Evolutionary conservation across 2,329 filamentous ascomycete species (phyloP).

Genomic region (Stagonosporopsis chrysanthemi): DNA sequence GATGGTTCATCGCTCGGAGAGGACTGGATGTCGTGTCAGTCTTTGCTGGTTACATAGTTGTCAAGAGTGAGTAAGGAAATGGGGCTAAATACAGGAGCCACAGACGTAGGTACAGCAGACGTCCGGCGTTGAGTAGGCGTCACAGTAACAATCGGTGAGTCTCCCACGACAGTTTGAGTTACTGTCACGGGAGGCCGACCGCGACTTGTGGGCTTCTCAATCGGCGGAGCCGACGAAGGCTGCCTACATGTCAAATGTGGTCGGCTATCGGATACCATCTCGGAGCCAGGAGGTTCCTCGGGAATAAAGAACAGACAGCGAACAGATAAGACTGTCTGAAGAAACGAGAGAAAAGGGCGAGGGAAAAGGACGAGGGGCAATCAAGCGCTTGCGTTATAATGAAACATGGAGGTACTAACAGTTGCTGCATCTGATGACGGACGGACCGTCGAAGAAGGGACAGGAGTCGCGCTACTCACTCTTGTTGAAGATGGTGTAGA

Average conservation of each 20-base stretch:
- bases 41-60: background rate
- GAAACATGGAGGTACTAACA: conserved; percentile 40
- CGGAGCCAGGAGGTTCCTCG: background rate
- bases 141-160: conserved; percentile 28
- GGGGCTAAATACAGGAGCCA: conserved; percentile 29
- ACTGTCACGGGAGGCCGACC: conserved; percentile 37
- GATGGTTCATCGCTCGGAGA: conserved; percentile 17
- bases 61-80: conserved; percentile 14
- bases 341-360: background rate
- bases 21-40: conserved; percentile 1
- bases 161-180: conserved; percentile 34
- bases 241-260: conserved; percentile 45
- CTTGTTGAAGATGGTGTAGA: conserved; percentile 36
- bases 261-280: conserved; percentile 10
- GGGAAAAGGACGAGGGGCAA: no score
- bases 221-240: conserved; percentile 44
- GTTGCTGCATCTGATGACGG: conserved; percentile 28
- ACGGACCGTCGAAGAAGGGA: conserved; percentile 23
- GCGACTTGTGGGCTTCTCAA: conserved; percentile 31
- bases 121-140: conserved; percentile 6
- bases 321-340: conserved; percentile 9
- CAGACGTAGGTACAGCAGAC: conserved; percentile 18
- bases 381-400: conserved; percentile 28
- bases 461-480: conserved; percentile 35
- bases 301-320: conserved; percentile 4